Percentiles rank a stretch among this genome's conserved stretches.
Conservation (phyloP, 345 rosid genomes). For the Melaleuca alternifolia region DNA sequence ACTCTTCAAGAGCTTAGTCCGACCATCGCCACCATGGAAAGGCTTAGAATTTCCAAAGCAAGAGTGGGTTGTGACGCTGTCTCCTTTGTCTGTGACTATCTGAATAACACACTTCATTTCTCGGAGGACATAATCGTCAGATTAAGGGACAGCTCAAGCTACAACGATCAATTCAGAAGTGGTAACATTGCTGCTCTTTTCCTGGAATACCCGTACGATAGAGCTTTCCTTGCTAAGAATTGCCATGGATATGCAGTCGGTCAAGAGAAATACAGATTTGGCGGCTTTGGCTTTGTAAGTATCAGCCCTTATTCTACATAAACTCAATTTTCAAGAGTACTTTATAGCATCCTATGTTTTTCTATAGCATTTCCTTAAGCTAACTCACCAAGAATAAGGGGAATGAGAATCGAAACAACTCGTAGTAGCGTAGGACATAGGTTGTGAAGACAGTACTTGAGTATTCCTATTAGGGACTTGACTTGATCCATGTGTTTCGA, state of each 20-base stretch:
- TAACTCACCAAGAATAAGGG: not conserved
- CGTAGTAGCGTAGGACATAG: not conserved
- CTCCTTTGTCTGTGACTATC: constrained; percentile 27
- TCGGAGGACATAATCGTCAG: constrained; percentile 2
- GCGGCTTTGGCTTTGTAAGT: constrained; percentile 51
- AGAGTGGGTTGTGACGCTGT: constrained; percentile 33
- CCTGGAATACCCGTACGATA: constrained; percentile 39
- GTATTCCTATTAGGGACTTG: not conserved
- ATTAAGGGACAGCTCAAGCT: constrained; percentile 3
- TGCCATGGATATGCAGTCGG: constrained; percentile 20
- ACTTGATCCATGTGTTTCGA: not conserved
- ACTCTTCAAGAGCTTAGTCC: constrained; percentile 26
- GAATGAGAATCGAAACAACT: not conserved
- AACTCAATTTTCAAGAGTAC: not conserved
- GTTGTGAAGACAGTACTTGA: not conserved
- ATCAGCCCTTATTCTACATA: not conserved
- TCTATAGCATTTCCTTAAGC: not conserved
- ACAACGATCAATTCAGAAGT: constrained; percentile 2
- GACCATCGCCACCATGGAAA: constrained; percentile 14
- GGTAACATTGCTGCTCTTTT: constrained; percentile 27
- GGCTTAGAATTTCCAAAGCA: constrained; percentile 8
- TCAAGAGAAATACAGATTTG: constrained; percentile 18
- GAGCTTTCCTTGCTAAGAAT: constrained; percentile 17
- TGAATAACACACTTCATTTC: constrained; percentile 14
- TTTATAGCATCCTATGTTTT: not conserved